A percentile compares a stretch with the other conserved stretches of the same genome.
phyloP scores from a whole-genome alignment of 768 basidiomycete species.

The Hypholoma sublateritium region DNA sequence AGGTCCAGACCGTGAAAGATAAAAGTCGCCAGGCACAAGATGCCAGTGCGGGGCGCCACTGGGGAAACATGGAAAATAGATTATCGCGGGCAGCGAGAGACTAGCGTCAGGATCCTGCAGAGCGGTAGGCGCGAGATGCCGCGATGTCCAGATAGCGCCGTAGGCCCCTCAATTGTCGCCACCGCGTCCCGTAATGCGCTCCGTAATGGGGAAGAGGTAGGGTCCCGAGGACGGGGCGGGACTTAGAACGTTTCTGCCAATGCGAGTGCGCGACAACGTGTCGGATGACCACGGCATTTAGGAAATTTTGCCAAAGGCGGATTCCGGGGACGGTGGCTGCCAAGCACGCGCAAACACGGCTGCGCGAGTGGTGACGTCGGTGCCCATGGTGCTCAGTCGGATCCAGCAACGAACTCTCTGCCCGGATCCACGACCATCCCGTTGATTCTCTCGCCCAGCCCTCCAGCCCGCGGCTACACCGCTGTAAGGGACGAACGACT shows the following conservation, averaged over 20 bases:
- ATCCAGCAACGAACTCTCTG: conserved; percentile 2
- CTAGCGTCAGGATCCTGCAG: no score
- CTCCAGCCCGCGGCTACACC: not conserved
- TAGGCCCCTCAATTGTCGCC: conserved; percentile 1
- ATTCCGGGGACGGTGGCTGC: not conserved
- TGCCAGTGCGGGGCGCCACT: no score
- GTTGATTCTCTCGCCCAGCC: not conserved
- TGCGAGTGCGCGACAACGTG: conserved; percentile 8
- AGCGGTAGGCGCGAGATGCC: not conserved
- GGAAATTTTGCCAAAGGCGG: conserved; percentile 4
- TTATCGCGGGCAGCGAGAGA: no score
- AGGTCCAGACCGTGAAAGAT: not conserved
- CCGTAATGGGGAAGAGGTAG: not conserved
- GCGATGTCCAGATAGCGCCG: not conserved
- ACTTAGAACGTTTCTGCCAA: conserved; percentile 16
- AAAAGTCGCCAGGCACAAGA: conserved; percentile 1
- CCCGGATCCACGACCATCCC: not conserved
- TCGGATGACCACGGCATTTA: not conserved
- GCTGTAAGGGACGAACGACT: no score
- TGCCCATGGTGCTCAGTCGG: not conserved
- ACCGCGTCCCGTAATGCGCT: not conserved
- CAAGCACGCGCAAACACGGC: conserved; percentile 1
- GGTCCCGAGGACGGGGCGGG: conserved; percentile 6
- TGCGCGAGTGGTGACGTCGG: not conserved
- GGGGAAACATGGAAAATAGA: no score